Evolutionary conservation across 1,284 basidiomycete species (phyloP).

Genomic region (Earliella scabrosa): DNA sequence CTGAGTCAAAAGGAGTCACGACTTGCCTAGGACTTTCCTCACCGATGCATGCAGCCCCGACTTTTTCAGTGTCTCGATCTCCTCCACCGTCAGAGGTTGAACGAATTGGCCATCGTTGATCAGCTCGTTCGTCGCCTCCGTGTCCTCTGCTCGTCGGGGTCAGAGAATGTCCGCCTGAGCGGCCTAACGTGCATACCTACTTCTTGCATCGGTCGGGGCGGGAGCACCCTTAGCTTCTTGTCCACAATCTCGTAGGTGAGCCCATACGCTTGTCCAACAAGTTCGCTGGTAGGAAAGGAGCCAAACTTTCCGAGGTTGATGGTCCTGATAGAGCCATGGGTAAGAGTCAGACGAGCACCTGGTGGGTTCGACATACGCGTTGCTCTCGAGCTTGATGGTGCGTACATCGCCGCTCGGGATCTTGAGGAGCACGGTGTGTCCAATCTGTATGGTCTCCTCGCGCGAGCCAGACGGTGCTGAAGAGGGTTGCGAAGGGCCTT

Average conservation of each 20-base stretch:
- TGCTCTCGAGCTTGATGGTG: slow-evolving; percentile 65
- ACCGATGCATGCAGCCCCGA: slow-evolving; percentile 79
- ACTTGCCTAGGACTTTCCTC: slow-evolving; percentile 22
- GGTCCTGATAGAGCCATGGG: slow-evolving; percentile 52
- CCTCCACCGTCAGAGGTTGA: slow-evolving; percentile 78
- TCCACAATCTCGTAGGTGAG: slow-evolving; percentile 77
- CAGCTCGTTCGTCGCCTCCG: slow-evolving; percentile 87
- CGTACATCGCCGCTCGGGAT: slow-evolving; percentile 74
- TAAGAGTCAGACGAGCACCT: slow-evolving; percentile 20
- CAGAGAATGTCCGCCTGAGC: slow-evolving; percentile 6
- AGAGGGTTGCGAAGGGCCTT: slow-evolving; percentile 28
- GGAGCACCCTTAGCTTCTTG: slow-evolving; percentile 65
- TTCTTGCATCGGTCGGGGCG: slow-evolving; percentile 70
- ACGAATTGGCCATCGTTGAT: slow-evolving; percentile 83
- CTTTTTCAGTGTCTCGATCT: slow-evolving; percentile 82
- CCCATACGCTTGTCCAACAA: slow-evolving; percentile 78
- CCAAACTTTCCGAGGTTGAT: slow-evolving; percentile 77
- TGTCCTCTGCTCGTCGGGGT: slow-evolving; percentile 67
- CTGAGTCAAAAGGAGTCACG: neutral
- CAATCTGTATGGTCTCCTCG: slow-evolving; percentile 51
- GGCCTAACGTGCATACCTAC: slow-evolving; percentile 54
- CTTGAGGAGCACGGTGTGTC: slow-evolving; percentile 68
- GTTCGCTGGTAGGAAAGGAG: slow-evolving; percentile 67
- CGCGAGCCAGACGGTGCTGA: slow-evolving; percentile 11
- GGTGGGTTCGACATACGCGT: slow-evolving; percentile 52